Conservation (phyloP, 208 protist genomes). For the Leishmania tropica region DNA sequence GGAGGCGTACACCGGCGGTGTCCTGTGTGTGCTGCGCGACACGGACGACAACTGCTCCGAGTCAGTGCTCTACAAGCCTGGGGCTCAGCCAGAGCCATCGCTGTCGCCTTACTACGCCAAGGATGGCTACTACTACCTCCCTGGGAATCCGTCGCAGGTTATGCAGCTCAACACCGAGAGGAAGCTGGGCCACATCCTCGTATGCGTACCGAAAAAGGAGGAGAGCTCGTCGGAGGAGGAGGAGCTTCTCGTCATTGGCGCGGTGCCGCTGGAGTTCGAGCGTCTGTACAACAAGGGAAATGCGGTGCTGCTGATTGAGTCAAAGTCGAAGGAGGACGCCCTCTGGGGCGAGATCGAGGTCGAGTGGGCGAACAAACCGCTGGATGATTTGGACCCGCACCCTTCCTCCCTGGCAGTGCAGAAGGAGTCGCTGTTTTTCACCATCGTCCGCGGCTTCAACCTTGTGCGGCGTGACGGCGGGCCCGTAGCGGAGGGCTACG, state of each 20-base stretch:
- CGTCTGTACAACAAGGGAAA: slow-evolving; percentile 78
- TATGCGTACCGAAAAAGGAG: slow-evolving; percentile 83
- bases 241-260: slow-evolving; percentile 86
- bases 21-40: slow-evolving; percentile 88
- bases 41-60: slow-evolving; percentile 90
- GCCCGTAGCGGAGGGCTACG: slow-evolving; percentile 50
- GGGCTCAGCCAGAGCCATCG: slow-evolving; percentile 53
- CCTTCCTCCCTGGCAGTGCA: slow-evolving; percentile 38
- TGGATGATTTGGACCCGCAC: slow-evolving; percentile 42
- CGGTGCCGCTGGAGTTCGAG: slow-evolving; percentile 87
- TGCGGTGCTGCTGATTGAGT: slow-evolving; percentile 87
- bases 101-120: slow-evolving; percentile 80
- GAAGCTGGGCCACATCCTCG: slow-evolving; percentile 87
- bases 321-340: slow-evolving; percentile 84
- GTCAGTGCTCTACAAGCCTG: slow-evolving; percentile 69
- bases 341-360: slow-evolving; percentile 87
- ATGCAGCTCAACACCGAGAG: slow-evolving; percentile 89
- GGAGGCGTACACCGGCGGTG: slow-evolving; percentile 63
- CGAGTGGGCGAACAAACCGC: slow-evolving; percentile 74
- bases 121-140: slow-evolving; percentile 86
- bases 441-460: slow-evolving; percentile 79
- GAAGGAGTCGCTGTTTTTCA: slow-evolving; percentile 79
- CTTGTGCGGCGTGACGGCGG: slow-evolving; percentile 44
- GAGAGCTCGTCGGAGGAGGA: slow-evolving; percentile 56
- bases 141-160: slow-evolving; percentile 74